These are phyloP conservation scores for Enteropsectra breve DNA, from an alignment of 371 early-diverging fungal species.

Conservation along the genomic window DNA sequence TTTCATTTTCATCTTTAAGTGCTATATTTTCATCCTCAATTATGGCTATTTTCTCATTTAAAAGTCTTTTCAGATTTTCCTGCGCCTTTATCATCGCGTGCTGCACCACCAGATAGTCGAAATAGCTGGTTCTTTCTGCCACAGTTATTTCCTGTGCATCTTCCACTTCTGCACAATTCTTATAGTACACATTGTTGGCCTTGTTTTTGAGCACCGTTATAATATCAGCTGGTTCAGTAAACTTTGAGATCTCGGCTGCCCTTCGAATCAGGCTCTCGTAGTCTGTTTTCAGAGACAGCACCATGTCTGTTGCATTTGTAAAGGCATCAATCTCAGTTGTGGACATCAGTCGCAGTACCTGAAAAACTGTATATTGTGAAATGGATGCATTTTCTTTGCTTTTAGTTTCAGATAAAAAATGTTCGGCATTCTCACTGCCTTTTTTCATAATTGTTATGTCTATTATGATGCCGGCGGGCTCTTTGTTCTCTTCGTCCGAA, in stretches of 20 bases:
- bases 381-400: too few species aligned
- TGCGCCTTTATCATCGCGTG: conserved; percentile 51
- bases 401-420: too few species aligned
- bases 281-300: neutral
- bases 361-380: too few species aligned
- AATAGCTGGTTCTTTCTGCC: conserved; percentile 31
- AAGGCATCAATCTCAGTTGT: neutral
- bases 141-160: neutral
- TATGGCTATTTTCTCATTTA: conserved; percentile 16
- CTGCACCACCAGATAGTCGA: conserved; percentile 48
- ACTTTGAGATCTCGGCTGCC: conserved; percentile 10
- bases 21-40: conserved; percentile 17
- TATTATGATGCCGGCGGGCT: too few species aligned
- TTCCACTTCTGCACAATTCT: neutral
- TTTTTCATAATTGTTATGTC: too few species aligned
- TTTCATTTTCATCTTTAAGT: conserved; percentile 15
- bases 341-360: conserved; percentile 9
- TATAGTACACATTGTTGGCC: conserved; percentile 4
- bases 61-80: conserved; percentile 38
- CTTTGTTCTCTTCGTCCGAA: too few species aligned
- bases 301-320: neutral
- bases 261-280: neutral
- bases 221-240: neutral
- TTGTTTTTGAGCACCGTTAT: neutral
- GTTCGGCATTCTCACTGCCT: too few species aligned